Evolutionary conservation across 2,329 filamentous ascomycete genomes (phyloP), one percentile per base, ranked within the genome.

Genomic region (Diplodia intermedia): DNA sequence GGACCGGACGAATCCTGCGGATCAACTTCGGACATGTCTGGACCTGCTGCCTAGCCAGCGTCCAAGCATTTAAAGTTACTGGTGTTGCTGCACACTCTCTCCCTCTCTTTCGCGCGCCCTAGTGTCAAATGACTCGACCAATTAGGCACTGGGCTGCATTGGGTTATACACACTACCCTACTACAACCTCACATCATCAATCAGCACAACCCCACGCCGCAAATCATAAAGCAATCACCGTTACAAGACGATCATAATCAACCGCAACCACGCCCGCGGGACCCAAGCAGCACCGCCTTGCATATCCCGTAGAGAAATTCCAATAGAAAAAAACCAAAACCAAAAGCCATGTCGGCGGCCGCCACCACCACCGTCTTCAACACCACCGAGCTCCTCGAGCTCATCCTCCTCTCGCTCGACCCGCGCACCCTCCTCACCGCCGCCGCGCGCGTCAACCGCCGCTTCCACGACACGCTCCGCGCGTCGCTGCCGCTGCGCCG

Each of bases 361-460:
- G 50, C 63, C 23, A n/a, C 12, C 23, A n/a, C 20, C 52, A 29
- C 38, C 31, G 65, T 60, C 54, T 29, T 67, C 54, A 20, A 29
- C 66, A 68, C 66, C 6, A 49, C 56, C 36, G 66, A 68, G 36
- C 55, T 68, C 36, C 66, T 68, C 15, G 66, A 68, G 38, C 55
- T 53, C 20, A 61, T 68, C 15, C 66, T 68, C 6, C 66, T 62
- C 26, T 20, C 14, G 11, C 66, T 68, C n/a, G 40, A 36, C 33
- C 20, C 54, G 18, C 54, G 31, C 26, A 43, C 66, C 23, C 23
- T 68, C 14, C 49, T 68, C 36, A 6, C 55, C 23, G 7, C 49
- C 15, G 23, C 33, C 33, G 8, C 54, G 33, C 33, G 49, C 43
- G 56, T 68, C 14, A 47, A 33, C 56, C 55, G 31, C 26, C 31